Percentiles rank a stretch among this genome's conserved stretches.
These are phyloP conservation scores for Asterionellopsis glacialis DNA, from an alignment of 108 stramenopile species.

Conservation along the genomic window DNA sequence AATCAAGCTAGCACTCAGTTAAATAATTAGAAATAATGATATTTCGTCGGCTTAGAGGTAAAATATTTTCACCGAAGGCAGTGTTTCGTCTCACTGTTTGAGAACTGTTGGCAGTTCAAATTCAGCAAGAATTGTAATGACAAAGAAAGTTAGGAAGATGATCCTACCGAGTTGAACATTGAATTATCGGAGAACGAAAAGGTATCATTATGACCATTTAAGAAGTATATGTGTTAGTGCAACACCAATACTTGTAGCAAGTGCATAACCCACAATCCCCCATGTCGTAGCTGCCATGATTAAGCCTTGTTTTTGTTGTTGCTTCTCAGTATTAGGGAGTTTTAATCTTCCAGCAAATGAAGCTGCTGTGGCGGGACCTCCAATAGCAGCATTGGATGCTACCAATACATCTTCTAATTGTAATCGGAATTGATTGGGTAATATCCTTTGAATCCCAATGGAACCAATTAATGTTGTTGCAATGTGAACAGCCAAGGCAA, in stretches of 20 bases:
- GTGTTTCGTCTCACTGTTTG: too few species aligned
- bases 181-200: too few species aligned
- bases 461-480: constrained; percentile 29
- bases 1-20: too few species aligned
- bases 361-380: constrained; percentile 75
- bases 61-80: too few species aligned
- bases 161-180: too few species aligned
- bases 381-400: constrained; percentile 82
- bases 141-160: too few species aligned
- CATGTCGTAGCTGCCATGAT: constrained; percentile 64
- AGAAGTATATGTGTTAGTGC: background rate
- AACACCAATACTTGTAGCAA: constrained; percentile 53
- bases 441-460: background rate
- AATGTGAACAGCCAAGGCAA: constrained; percentile 52
- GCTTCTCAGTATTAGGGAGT: background rate
- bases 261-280: constrained; percentile 70
- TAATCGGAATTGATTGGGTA: background rate
- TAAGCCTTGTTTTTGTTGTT: constrained; percentile 29
- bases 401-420: constrained; percentile 36
- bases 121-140: too few species aligned
- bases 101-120: too few species aligned
- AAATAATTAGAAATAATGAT: too few species aligned
- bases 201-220: background rate
- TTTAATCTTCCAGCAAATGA: constrained; percentile 47
- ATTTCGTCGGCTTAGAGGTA: too few species aligned